Percentiles rank a stretch among this genome's conserved stretches.
phyloP scores from a whole-genome alignment of 208 protist genomes.

The Trypanosoma vivax region DNA sequence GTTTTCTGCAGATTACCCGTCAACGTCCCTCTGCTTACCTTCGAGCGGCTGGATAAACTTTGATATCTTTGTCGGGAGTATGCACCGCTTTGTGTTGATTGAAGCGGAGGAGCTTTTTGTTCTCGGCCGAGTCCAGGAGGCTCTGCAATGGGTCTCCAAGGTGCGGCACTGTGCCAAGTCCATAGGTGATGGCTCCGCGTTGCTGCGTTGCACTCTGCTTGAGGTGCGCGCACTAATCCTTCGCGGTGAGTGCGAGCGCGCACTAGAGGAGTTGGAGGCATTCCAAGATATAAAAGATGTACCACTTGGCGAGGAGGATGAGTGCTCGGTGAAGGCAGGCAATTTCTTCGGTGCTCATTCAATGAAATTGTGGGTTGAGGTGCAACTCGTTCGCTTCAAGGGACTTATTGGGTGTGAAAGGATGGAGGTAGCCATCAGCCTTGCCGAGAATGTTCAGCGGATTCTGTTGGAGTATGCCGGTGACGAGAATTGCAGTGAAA shows the following conservation, averaged over 20 bases:
- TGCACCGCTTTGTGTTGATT: slow-evolving; percentile 30
- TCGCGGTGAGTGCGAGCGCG: slow-evolving; percentile 12
- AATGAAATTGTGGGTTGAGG: slow-evolving; percentile 13
- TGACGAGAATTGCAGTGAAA: neutral
- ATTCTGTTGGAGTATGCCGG: neutral
- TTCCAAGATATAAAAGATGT: slow-evolving; percentile 5
- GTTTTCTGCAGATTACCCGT: neutral
- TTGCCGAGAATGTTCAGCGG: neutral
- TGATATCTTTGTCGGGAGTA: slow-evolving; percentile 18
- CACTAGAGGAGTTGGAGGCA: neutral
- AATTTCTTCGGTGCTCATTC: slow-evolving; percentile 2
- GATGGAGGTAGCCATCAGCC: slow-evolving; percentile 9
- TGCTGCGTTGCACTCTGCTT: slow-evolving; percentile 21
- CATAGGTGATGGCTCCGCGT: slow-evolving; percentile 9
- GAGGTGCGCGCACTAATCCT: slow-evolving; percentile 19
- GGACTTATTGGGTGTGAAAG: slow-evolving; percentile 11
- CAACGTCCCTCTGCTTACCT: neutral
- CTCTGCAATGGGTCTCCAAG: slow-evolving; percentile 19
- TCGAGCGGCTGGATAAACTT: slow-evolving; percentile 8
- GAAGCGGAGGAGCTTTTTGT: slow-evolving; percentile 34
- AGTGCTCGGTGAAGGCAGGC: neutral
- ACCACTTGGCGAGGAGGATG: slow-evolving; percentile 10
- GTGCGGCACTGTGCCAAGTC: slow-evolving; percentile 23
- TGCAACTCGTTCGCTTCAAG: slow-evolving; percentile 15
- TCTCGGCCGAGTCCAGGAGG: slow-evolving; percentile 36